These are phyloP conservation scores for Mucor piriformis DNA, from an alignment of 371 early-diverging fungal species.

Conservation along the genomic window DNA sequence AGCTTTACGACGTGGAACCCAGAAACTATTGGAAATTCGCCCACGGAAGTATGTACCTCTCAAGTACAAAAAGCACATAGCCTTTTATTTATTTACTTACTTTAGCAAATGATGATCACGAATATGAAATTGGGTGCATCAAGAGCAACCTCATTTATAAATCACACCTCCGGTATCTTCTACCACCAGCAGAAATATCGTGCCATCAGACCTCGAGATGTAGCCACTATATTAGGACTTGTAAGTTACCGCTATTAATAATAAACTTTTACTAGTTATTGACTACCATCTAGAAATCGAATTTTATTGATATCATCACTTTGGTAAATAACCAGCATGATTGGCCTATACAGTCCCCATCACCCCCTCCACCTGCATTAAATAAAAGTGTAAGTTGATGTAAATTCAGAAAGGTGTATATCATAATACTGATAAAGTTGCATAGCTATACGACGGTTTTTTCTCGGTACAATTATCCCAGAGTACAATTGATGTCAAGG, in stretches of 20 bases:
- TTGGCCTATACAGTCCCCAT: slow-evolving; percentile 32
- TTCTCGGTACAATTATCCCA: slow-evolving; percentile 39
- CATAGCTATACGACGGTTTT: slow-evolving; percentile 37
- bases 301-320: slow-evolving; percentile 39
- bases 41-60: slow-evolving; percentile 27
- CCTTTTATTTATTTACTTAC: background rate
- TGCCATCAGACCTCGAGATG: slow-evolving; percentile 33
- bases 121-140: slow-evolving; percentile 33
- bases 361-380: background rate
- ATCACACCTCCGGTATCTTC: slow-evolving; percentile 31
- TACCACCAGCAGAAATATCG: slow-evolving; percentile 31
- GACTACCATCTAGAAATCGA: slow-evolving; percentile 20
- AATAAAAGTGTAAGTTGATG: slow-evolving; percentile 21
- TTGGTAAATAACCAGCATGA: slow-evolving; percentile 24
- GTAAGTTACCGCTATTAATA: slow-evolving; percentile 19
- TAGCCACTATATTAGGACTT: slow-evolving; percentile 35
- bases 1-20: slow-evolving; percentile 33
- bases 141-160: slow-evolving; percentile 29
- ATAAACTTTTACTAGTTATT: background rate
- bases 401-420: too few species aligned
- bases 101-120: slow-evolving; percentile 9
- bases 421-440: background rate
- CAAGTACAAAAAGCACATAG: background rate
- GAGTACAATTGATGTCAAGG: slow-evolving; percentile 37
- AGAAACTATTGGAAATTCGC: slow-evolving; percentile 18